Conservation (phyloP, 2,329 filamentous ascomycete genomes). For the Penicillium expansum region DNA sequence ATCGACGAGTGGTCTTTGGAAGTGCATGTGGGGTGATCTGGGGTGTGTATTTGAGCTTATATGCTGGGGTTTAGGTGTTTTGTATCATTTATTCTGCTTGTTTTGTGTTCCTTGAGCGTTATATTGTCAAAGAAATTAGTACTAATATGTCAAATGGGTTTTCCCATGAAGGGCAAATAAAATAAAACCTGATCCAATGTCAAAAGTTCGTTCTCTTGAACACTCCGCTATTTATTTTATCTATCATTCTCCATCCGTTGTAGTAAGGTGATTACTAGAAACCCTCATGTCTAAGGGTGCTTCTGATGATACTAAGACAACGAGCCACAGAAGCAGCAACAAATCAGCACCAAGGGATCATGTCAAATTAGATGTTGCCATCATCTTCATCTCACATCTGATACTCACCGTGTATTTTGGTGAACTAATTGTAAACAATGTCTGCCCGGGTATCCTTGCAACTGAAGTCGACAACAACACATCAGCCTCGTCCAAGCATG, state of each 20-base stretch:
- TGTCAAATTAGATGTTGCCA: too few species aligned
- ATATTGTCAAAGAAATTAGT: neutral
- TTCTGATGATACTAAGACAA: neutral
- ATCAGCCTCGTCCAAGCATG: too few species aligned
- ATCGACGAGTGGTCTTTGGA: constrained; percentile 68
- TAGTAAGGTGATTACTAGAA: neutral
- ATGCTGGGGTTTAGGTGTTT: constrained; percentile 44
- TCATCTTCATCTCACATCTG: too few species aligned
- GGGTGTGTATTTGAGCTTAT: constrained; percentile 71
- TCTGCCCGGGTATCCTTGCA: too few species aligned
- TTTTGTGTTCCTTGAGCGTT: neutral
- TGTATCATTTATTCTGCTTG: neutral
- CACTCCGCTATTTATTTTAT: too few species aligned
- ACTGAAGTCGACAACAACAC: too few species aligned
- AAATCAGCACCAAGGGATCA: too few species aligned
- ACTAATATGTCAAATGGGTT: neutral
- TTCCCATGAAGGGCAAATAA: neutral
- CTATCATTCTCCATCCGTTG: too few species aligned
- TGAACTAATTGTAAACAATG: too few species aligned
- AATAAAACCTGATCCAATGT: neutral
- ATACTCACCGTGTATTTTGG: too few species aligned
- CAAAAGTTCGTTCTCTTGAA: neutral
- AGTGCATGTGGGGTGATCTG: constrained; percentile 69
- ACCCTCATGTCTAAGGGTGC: neutral
- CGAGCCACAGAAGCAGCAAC: neutral